Evolutionary conservation across 2,329 filamentous ascomycete species (phyloP).

Genomic region (Hirsutella thompsonii): DNA sequence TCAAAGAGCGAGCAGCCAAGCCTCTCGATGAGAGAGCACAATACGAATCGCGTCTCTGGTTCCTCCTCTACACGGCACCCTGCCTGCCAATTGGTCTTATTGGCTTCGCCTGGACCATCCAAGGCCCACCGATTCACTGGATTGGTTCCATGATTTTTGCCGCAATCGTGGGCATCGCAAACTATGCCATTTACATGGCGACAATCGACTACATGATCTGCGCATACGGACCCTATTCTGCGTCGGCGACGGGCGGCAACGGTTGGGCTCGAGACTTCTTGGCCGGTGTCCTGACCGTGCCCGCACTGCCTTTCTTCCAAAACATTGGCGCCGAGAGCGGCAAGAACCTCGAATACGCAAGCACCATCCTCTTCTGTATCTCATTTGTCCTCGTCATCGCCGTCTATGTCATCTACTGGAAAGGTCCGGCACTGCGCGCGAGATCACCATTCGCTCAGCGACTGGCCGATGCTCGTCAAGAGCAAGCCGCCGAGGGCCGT

Average conservation of each 20-base stretch:
- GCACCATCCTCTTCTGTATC: conserved; percentile 51
- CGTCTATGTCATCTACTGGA: conserved; percentile 55
- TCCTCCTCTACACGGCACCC: conserved; percentile 48
- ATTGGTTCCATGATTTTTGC: conserved; percentile 54
- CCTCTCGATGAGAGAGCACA: conserved; percentile 46
- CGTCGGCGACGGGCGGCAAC: conserved; percentile 64
- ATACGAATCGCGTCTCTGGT: conserved; percentile 55
- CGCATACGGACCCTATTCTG: conserved; percentile 60
- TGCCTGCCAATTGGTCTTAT: conserved; percentile 54
- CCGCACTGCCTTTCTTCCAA: conserved; percentile 49
- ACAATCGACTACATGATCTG: conserved; percentile 70
- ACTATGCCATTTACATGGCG: conserved; percentile 63
- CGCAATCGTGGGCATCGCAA: conserved; percentile 57
- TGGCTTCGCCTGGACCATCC: conserved; percentile 56
- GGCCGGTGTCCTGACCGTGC: conserved; percentile 58
- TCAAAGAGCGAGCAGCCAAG: conserved; percentile 34
- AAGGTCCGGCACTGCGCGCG: conserved; percentile 45
- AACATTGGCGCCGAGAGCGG: conserved; percentile 36
- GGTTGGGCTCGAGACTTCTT: conserved; percentile 63
- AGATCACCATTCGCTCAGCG: conserved; percentile 53
- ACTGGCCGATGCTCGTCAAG: conserved; percentile 31
- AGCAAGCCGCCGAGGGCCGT: conserved; percentile 14
- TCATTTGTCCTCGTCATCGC: conserved; percentile 47
- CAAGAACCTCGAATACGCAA: conserved; percentile 44
- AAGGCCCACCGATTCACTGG: conserved; percentile 53